These are phyloP conservation scores for Aspergillus sp. DNA, from an alignment of 2,329 filamentous ascomycete genomes.

Conservation along the genomic window DNA sequence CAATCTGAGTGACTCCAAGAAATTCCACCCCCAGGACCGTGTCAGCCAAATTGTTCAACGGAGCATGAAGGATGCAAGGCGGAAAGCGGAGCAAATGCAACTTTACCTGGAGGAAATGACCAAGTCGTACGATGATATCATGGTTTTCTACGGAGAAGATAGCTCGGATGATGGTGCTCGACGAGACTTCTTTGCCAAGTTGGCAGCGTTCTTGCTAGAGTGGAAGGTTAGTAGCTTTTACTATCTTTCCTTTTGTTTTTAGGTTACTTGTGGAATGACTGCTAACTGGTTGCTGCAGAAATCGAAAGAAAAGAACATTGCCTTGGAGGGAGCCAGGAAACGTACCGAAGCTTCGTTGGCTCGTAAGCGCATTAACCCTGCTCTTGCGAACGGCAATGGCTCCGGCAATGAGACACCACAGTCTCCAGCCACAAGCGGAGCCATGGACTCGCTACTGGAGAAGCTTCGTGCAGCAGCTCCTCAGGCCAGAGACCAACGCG, in stretches of 20 bases:
- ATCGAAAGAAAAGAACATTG: conserved; percentile 86
- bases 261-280: neutral
- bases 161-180: conserved; percentile 85
- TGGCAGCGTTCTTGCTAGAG: conserved; percentile 82
- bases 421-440: conserved; percentile 72
- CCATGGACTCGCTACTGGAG: conserved; percentile 93
- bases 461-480: conserved; percentile 91
- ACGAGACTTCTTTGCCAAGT: conserved; percentile 90
- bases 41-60: conserved; percentile 87
- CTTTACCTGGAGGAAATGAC: conserved; percentile 91
- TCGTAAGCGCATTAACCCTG: conserved; percentile 65
- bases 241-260: neutral
- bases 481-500: conserved; percentile 81
- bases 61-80: conserved; percentile 90
- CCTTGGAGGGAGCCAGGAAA: conserved; percentile 73
- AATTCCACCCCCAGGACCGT: conserved; percentile 95
- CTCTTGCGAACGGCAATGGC: conserved; percentile 58
- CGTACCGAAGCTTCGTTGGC: conserved; percentile 91
- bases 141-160: conserved; percentile 95
- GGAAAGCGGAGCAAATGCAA: conserved; percentile 94
- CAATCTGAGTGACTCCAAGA: conserved; percentile 92
- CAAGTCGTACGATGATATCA: conserved; percentile 87
- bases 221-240: conserved; percentile 64
- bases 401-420: conserved; percentile 46
- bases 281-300: conserved; percentile 46